Evolutionary conservation across 1,139 yeast genomes (phyloP).

Genomic region (Hyphopichia wangnamkhiaoensis): DNA sequence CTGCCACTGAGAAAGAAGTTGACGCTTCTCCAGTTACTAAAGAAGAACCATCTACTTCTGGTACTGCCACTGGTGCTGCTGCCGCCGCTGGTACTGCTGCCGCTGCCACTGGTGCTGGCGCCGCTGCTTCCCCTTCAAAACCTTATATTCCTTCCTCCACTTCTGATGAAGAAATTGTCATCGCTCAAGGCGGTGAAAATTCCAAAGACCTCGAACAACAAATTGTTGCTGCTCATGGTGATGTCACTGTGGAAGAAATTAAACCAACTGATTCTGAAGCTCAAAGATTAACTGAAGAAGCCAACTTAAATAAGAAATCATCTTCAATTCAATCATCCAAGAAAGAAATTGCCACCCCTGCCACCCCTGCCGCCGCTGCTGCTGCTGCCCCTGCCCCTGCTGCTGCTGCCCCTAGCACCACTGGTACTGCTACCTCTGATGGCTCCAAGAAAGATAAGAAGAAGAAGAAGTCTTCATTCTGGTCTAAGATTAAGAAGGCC

Average conservation of each 20-base stretch:
- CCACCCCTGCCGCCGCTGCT: slow-evolving; percentile 8
- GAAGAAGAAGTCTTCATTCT: slow-evolving; percentile 29
- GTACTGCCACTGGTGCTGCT: slow-evolving; percentile 8
- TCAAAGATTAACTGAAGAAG: slow-evolving; percentile 35
- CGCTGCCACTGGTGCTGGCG: slow-evolving; percentile 8
- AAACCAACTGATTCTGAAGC: slow-evolving; percentile 43
- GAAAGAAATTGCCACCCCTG: slow-evolving; percentile 6
- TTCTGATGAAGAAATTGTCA: slow-evolving; percentile 38
- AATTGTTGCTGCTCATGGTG: slow-evolving; percentile 40
- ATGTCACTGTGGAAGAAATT: slow-evolving; percentile 45
- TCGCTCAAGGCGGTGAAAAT: slow-evolving; percentile 37
- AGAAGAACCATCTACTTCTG: slow-evolving; percentile 4
- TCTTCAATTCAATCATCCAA: slow-evolving; percentile 11
- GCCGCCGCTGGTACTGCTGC: slow-evolving; percentile 5
- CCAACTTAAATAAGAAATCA: slow-evolving; percentile 19
- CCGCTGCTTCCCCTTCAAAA: slow-evolving; percentile 4
- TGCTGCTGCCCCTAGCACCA: slow-evolving; percentile 3
- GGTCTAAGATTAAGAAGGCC: slow-evolving; percentile 48
- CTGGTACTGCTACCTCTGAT: slow-evolving; percentile 11
- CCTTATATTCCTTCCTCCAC: slow-evolving; percentile 7
- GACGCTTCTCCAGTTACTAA: slow-evolving; percentile 21
- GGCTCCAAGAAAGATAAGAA: slow-evolving; percentile 9
- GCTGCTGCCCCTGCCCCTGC: slow-evolving; percentile 10
- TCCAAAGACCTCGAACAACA: slow-evolving; percentile 34
- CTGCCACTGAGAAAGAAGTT: slow-evolving; percentile 21